phyloP scores from a whole-genome alignment of 2,329 filamentous ascomycete genomes.

The Lasiodiplodia theobromae region DNA sequence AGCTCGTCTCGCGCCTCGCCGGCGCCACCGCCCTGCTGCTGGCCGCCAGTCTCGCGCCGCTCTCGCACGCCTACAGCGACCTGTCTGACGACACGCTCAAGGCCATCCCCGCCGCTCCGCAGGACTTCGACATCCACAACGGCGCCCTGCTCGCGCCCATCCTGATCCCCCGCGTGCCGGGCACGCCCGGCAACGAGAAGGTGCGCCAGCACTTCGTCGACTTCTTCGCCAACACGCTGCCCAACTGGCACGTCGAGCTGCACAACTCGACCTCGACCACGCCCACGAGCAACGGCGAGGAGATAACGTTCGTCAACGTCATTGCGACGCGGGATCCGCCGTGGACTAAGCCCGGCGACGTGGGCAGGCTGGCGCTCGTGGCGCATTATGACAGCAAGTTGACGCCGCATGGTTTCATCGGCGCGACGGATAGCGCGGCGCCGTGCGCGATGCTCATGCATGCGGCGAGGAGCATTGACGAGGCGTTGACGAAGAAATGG shows the following conservation, averaged over 20 bases:
- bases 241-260: slow-evolving; percentile 79
- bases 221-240: slow-evolving; percentile 79
- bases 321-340: slow-evolving; percentile 89
- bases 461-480: slow-evolving; percentile 79
- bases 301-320: slow-evolving; percentile 85
- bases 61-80: slow-evolving; percentile 56
- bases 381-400: slow-evolving; percentile 94
- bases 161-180: slow-evolving; percentile 85
- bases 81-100: slow-evolving; percentile 79
- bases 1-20: slow-evolving; percentile 9
- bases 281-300: slow-evolving; percentile 72
- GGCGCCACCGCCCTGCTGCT: slow-evolving; percentile 5
- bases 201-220: slow-evolving; percentile 83
- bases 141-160: slow-evolving; percentile 85
- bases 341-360: slow-evolving; percentile 75
- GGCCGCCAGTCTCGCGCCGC: slow-evolving; percentile 38
- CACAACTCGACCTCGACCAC: slow-evolving; percentile 92
- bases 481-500: slow-evolving; percentile 83
- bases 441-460: slow-evolving; percentile 95
- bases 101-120: slow-evolving; percentile 67
- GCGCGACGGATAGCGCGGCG: slow-evolving; percentile 90
- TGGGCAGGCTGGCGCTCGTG: slow-evolving; percentile 82
- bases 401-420: slow-evolving; percentile 83
- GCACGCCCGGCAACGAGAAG: slow-evolving; percentile 74
- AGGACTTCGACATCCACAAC: slow-evolving; percentile 77